Conservation (phyloP, 441 rosid species). For the Gossypium schwendimanii region DNA sequence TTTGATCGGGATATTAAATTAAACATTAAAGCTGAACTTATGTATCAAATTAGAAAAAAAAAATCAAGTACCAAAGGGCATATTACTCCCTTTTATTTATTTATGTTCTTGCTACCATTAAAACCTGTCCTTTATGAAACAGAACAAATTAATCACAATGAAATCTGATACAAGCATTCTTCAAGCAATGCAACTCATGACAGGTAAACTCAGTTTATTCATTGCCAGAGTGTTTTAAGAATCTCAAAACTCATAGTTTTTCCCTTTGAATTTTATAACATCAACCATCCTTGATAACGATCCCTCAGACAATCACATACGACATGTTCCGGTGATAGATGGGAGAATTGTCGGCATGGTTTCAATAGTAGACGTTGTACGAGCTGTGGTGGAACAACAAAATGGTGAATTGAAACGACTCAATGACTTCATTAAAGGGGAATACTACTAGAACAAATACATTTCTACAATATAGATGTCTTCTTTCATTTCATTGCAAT, state of each 20-base stretch:
- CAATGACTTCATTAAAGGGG: slow-evolving; percentile 70
- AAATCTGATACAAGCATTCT: slow-evolving; percentile 62
- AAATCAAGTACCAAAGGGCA: too few species aligned
- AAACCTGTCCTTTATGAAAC: slow-evolving; percentile 13
- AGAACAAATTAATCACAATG: slow-evolving; percentile 66
- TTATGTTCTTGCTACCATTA: not conserved
- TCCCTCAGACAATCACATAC: slow-evolving; percentile 48
- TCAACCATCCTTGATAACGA: not conserved
- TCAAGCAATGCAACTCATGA: slow-evolving; percentile 86
- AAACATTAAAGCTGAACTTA: too few species aligned
- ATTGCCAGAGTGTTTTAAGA: not conserved
- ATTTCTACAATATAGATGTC: too few species aligned
- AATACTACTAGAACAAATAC: slow-evolving; percentile 35
- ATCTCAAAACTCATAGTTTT: not conserved
- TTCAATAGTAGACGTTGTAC: slow-evolving; percentile 68
- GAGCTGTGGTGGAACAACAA: slow-evolving; percentile 77
- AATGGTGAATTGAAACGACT: slow-evolving; percentile 54
- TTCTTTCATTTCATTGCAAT: not conserved
- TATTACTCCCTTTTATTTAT: not conserved
- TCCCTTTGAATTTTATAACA: not conserved
- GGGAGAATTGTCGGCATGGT: slow-evolving; percentile 76
- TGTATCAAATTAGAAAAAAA: too few species aligned
- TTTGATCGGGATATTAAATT: too few species aligned
- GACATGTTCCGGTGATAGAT: slow-evolving; percentile 81
- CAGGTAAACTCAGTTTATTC: slow-evolving; percentile 35